Evolutionary conservation across 164 flowering plant species (phyloP), one percentile per base, ranked within the genome.

Genomic region (Brasenia schreberi): DNA sequence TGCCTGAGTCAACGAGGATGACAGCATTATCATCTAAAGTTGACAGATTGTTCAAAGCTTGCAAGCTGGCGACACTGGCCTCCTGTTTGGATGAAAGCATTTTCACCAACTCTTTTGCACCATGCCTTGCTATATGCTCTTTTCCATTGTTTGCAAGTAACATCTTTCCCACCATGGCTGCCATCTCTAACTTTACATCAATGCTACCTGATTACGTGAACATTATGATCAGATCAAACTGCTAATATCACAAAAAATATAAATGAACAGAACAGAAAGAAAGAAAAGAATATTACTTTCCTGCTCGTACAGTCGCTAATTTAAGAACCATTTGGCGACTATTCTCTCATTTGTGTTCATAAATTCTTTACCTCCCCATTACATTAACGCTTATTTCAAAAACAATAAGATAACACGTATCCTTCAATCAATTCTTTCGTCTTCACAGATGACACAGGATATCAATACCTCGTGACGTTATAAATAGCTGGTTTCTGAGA

Each of bases 1-100:
- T 73, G 18, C 72, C 78, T n/a, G 80, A 72, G 67, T 85, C 84
- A 67, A 85, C 83, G 65, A 83, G 87, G 69, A 79, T 78, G 62
- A 76, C 71, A 60, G 80, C 84, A 76, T 85, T 85, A 74, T 85
- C 89, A 71, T 78, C 84, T 65, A 80, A 74, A 61, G 70, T 17
- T 18, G 86, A 85, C 64, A 85, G 72, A 66, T 80, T 85, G 67
- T 70, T 52, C 73, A 85, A 69, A n/a, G 84, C 84, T 69, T 71
- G 77, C 72, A 85, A 75, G 72, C 89, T 79, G 60, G 83, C 59
- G 19, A 52, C 33, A 63, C 76, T 76, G 59, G 73, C 81, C 67
- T 76, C 80, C 53, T 79, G 72, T 69, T 80, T 81, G 6, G 66
- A 52, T 43, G 69, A 66, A 62, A 83, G 75, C 86, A 85, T 73